Base-by-base conservation (phyloP, 441 rosid genomes). In the Jatropha multifida region DNA sequence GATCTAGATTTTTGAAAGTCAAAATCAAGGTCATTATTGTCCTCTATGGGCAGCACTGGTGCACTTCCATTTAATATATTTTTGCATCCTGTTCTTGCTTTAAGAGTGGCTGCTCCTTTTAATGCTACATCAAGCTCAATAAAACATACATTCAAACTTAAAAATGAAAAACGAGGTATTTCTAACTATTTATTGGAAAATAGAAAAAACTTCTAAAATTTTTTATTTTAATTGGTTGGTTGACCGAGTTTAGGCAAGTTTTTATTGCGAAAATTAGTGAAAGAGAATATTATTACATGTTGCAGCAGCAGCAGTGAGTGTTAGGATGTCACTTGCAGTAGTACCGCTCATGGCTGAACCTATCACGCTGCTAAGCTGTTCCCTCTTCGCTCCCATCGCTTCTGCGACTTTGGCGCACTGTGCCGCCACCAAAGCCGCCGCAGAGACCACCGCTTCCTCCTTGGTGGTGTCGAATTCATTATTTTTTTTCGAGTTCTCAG, bases 241-340 rank as follows among this genome's bases (percentile, higher is more conserved):
- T 1, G 32, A 23, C 23, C 0, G 23, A 23, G 23, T 23, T 23
- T 32, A 32, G 32, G 32, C 32, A 44, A 32, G 18, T 37, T n/a
- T 42, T 5, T 42, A 42, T 42, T 4, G 4, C 46, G 9, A 42
- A 42, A 42, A 42, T 0, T 5, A 4, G 46, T 42, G 46, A 11
- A 60, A 59, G 65, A 13, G 56, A 40, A 18, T 42, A 42, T 42
- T 32, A 2, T 85, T 91, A 92, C 98, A 92, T 68, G 96, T 87
- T 56, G 94, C 80, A n/a, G 99, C 96, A 27, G 97, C 89, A 76
- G 97, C 97, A 13, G 98, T 90, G 72, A 94, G 93, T 15, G 99
- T 90, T 44, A 94, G 78, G 74, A 93, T 88, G 81, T 94, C 98
- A 73, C 81, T 85, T 37, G 92, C 80, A 78, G 76, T 78, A 6